Evolutionary conservation across 1,139 yeast species (phyloP).

Genomic region (Meyerozyma athensensis): DNA sequence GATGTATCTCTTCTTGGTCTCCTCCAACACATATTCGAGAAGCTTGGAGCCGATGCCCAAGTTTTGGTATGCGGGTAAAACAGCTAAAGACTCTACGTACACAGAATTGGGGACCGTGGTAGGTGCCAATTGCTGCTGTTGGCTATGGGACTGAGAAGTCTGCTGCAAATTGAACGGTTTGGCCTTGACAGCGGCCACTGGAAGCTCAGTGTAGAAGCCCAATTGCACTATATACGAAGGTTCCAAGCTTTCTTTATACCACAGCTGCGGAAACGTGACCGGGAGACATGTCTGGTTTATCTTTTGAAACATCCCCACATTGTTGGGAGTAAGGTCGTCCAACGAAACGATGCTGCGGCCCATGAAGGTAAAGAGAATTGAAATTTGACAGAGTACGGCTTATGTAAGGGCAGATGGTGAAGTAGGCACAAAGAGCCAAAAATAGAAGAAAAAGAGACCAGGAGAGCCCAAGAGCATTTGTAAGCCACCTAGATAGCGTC

Average conservation of each 20-base stretch:
- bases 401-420: neutral
- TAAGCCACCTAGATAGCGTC: too few relatives aligned
- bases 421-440: neutral
- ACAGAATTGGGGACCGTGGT: constrained; percentile 48
- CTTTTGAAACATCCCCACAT: constrained; percentile 48
- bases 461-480: neutral
- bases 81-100: constrained; percentile 64
- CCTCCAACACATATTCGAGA: constrained; percentile 49
- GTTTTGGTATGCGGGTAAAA: constrained; percentile 54
- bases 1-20: constrained; percentile 48
- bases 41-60: constrained; percentile 61
- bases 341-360: constrained; percentile 40
- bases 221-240: constrained; percentile 31
- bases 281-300: constrained; percentile 44
- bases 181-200: constrained; percentile 68
- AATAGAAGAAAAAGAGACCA: neutral
- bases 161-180: constrained; percentile 34
- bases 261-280: constrained; percentile 36
- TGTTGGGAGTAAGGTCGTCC: constrained; percentile 54
- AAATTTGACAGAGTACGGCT: neutral
- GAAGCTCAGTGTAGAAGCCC: constrained; percentile 59
- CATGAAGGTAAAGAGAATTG: constrained; percentile 10
- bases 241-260: constrained; percentile 40
- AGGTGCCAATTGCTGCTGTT: constrained; percentile 19
- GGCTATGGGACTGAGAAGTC: constrained; percentile 22